Evolutionary conservation across 1,284 basidiomycete species (phyloP).

Genomic region (Tausonia pullulans): DNA sequence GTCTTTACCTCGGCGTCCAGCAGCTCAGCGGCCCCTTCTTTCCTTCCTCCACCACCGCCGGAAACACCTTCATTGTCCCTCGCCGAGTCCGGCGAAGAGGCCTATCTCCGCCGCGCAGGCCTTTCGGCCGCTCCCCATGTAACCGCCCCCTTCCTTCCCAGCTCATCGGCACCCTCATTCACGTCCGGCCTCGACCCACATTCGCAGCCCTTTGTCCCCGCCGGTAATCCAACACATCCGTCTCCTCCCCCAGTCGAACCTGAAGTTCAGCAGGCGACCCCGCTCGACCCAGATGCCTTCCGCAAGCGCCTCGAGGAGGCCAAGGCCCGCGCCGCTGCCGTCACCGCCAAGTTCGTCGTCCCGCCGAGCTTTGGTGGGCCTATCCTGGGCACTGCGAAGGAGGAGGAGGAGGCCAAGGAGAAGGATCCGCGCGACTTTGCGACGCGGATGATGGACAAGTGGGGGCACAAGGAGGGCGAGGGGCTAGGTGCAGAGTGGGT

Average conservation of each 20-base stretch:
- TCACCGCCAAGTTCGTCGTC: constrained; percentile 9
- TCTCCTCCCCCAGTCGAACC: background rate
- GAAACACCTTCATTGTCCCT: background rate
- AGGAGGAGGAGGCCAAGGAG: background rate
- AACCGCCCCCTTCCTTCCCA: background rate
- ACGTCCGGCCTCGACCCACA: background rate
- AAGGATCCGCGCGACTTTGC: constrained; percentile 15
- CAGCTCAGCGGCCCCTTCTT: background rate
- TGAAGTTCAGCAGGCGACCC: background rate
- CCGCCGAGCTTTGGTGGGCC: constrained; percentile 9
- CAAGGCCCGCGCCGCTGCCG: background rate
- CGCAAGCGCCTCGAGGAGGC: constrained; percentile 8
- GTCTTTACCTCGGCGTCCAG: constrained; percentile 1
- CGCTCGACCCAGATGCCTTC: background rate
- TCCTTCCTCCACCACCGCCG: background rate
- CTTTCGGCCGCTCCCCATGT: background rate
- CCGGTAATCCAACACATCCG: background rate
- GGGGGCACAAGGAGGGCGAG: constrained; percentile 87
- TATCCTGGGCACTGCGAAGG: background rate
- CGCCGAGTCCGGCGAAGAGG: constrained; percentile 10
- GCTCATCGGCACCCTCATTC: background rate
- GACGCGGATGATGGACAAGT: constrained; percentile 42
- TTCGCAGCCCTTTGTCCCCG: background rate
- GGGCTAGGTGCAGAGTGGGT: constrained; percentile 54
- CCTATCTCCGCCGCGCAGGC: constrained; percentile 11